Evolutionary conservation across 345 rosid species (phyloP), one percentile per base, ranked within the genome.

Genomic region (Balakata baccata): DNA sequence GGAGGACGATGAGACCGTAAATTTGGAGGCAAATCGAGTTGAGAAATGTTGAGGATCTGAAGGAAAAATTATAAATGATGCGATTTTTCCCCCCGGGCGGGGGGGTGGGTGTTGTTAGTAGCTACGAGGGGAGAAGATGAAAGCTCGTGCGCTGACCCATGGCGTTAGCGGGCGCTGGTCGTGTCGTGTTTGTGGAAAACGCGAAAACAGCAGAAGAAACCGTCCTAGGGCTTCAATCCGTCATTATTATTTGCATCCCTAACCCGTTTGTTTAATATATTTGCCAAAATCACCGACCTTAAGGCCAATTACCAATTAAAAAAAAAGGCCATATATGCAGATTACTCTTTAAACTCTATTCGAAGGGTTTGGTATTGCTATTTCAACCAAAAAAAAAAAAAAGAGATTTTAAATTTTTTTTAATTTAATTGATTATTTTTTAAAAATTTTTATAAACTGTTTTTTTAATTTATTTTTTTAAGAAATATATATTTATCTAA

Each of bases 11-110:
- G 23, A 29, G 34, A 29, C 2, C 34, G 34, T 29, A 29, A 65
- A 79, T 49, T 75, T 29, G 37, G 66, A 41, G 46, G 41, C 68
- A 81, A 80, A 68, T 52, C 61, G 37, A 59, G 71, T 66, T 13
- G 11, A 73, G 23, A 74, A 61, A 53, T 37, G 49, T 9, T 0
- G n/a, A 75, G 53, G 89, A 86, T 86, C 89, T 81, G 78, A 18
- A 38, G 54, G 16, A 25, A 45, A 7, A 69, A 10, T 18, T 22
- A 54, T 14, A 66, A 57, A 46, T 20, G 11, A 16, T n/a, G 60
- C 34, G 41, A 64, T 17, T 13, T 29, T 29, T n/a, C n/a, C n/a
- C n/a, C n/a, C n/a, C n/a, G n/a, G n/a, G n/a, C n/a, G n/a, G 18
- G 6, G 25, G n/a, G 13, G 7, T 50, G 37, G 50, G 7, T 49